Percentiles rank a stretch among this genome's conserved stretches.
phyloP scores from a whole-genome alignment of 345 rosid genomes.

The Reutealis trisperma region DNA sequence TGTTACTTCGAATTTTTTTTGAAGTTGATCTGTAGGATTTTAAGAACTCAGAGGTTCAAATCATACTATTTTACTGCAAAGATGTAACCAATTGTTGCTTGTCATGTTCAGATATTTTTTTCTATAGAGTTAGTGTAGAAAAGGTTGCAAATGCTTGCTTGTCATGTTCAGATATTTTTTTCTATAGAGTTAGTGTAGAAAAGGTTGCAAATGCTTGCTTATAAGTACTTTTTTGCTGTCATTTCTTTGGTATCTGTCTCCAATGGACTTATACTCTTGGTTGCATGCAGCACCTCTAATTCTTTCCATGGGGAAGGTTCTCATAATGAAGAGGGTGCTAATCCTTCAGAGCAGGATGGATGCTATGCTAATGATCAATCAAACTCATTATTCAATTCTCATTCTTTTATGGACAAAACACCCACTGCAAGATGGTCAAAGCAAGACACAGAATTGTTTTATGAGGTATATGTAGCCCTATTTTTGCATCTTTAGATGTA shows the following conservation, averaged over 20 bases:
- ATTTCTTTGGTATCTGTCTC: slow-evolving; percentile 10
- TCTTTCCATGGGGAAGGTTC: slow-evolving; percentile 38
- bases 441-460: slow-evolving; percentile 75
- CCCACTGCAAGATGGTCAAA: slow-evolving; percentile 74
- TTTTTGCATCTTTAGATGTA: background rate
- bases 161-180: background rate
- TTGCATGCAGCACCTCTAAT: slow-evolving; percentile 41
- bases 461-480: slow-evolving; percentile 46
- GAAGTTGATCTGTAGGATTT: background rate
- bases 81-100: background rate
- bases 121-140: background rate
- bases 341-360: slow-evolving; percentile 38
- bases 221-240: background rate
- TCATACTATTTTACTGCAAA: background rate
- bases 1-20: background rate
- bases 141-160: background rate
- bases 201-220: background rate
- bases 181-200: background rate
- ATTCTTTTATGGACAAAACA: slow-evolving; percentile 67
- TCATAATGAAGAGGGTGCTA: slow-evolving; percentile 37
- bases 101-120: background rate
- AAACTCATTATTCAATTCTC: slow-evolving; percentile 52
- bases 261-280: background rate
- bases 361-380: slow-evolving; percentile 25
- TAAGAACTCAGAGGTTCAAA: background rate